Evolutionary conservation across 495 filamentous ascomycete species (phyloP), one percentile per base, ranked within the genome.

Genomic region (Neurospora sp.): DNA sequence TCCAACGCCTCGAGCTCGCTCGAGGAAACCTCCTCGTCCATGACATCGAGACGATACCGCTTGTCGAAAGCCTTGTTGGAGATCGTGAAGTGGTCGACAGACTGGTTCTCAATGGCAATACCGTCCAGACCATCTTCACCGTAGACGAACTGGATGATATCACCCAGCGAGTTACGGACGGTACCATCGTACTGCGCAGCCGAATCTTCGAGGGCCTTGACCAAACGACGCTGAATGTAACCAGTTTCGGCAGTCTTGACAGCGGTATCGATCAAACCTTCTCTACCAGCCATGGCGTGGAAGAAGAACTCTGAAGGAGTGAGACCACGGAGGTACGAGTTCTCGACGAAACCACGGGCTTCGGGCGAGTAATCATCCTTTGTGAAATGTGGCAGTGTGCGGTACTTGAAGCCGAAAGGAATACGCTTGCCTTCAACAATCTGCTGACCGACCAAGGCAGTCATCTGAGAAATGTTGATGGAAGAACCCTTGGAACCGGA

Each of bases 391-490:
- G 96, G 96, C 69, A 99, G 84, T 0, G 96, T 97, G 39, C 96
- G 93, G 80, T 98, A 98, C 80, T 98, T 98, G 89, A 99, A 99
- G 39, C 96, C 96, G 80, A 99, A 99, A 0, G 96, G 96, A 86
- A 99, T 97, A 85, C 96, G 95, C 84, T 97, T 97, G 76, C 96
- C 96, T 81, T 99, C 96, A 18, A 99, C 94, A 40, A 94, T 96
- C 80, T 99, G 96, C 77, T 99, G 96, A 71, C 96, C 96, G 27
- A 99, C 96, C 70, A 97, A 87, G 14, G 96, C 95, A 70, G 94
- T 95, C 96, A 99, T 99, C 82, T 99, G 96, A 20, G 96, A 97
- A 76, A 99, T 98, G 81, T 99, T 99, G 84, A 98, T 98, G 4
- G 93, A 93, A 6, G 96, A 97, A 76, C 96, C 96, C 85, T 99